A percentile compares a stretch with the other conserved stretches of the same genome.
Conservation (phyloP, 345 rosid species). For the Cardiospermum halicacabum region DNA sequence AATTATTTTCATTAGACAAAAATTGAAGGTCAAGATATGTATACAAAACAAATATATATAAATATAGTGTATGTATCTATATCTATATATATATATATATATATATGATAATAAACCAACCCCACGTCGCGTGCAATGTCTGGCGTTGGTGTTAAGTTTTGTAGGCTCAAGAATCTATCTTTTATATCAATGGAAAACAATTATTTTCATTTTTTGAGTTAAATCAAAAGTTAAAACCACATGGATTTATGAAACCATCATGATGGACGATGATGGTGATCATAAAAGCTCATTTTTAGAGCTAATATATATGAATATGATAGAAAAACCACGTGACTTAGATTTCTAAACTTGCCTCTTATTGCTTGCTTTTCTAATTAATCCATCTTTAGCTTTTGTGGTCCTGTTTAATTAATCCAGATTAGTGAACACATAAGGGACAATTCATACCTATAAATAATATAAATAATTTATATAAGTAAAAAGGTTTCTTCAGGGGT, state of each 20-base stretch:
- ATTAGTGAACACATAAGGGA: no score
- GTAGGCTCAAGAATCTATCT: background rate
- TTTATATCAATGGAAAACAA: background rate
- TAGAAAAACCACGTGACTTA: conserved; percentile 5
- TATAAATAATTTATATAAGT: background rate
- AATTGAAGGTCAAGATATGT: background rate
- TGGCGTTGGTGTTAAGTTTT: conserved; percentile 11
- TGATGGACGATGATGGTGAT: background rate
- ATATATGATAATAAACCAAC: conserved; percentile 1
- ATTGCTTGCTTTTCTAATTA: background rate
- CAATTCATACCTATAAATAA: no score
- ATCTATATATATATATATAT: no score
- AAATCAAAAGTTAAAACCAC: no score
- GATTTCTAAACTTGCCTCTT: background rate
- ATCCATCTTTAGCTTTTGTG: no score
- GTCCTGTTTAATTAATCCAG: background rate
- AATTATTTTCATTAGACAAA: no score
- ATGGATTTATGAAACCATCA: conserved; percentile 2
- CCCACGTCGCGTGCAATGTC: conserved; percentile 22
- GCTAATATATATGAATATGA: background rate
- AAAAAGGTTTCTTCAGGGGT: background rate
- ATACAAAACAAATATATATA: no score
- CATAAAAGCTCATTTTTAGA: background rate
- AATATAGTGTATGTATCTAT: no score
- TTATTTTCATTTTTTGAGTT: background rate